Evolutionary conservation across 371 early-diverging fungal genomes (phyloP).

Genomic region (Lichtheimia hyalospora): DNA sequence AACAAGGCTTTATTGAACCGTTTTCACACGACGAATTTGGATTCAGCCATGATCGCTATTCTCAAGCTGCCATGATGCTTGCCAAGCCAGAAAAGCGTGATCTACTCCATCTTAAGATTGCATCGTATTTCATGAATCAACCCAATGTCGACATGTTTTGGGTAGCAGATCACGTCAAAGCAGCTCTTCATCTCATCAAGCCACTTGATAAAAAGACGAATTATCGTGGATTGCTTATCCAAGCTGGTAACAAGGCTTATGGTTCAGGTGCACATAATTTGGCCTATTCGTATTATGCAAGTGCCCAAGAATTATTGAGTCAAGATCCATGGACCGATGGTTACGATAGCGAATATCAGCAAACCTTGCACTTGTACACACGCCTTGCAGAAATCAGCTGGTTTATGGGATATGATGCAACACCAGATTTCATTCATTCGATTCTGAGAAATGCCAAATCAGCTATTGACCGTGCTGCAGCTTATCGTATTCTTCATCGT

Average conservation of each 20-base stretch:
- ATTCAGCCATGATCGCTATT: constrained; percentile 48
- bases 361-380: constrained; percentile 45
- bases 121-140: constrained; percentile 33
- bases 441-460: constrained; percentile 38
- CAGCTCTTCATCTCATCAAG: constrained; percentile 80
- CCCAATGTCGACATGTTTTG: constrained; percentile 39
- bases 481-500: constrained; percentile 42
- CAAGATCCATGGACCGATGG: constrained; percentile 43
- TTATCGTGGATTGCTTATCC: constrained; percentile 31
- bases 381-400: constrained; percentile 45
- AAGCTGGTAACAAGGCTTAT: constrained; percentile 47
- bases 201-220: constrained; percentile 40
- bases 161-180: constrained; percentile 74
- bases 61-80: constrained; percentile 44
- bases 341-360: constrained; percentile 32
- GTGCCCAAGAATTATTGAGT: constrained; percentile 29
- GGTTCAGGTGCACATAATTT: constrained; percentile 42
- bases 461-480: constrained; percentile 45
- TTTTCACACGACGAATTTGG: constrained; percentile 41
- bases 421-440: constrained; percentile 21
- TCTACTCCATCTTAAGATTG: constrained; percentile 36
- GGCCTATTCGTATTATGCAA: constrained; percentile 38
- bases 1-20: constrained; percentile 47
- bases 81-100: constrained; percentile 29
- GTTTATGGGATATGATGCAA: constrained; percentile 36